Evolutionary conservation across 208 protist genomes (phyloP), one percentile per base, ranked within the genome.

Genomic region (Vickermania ingenoplastis): DNA sequence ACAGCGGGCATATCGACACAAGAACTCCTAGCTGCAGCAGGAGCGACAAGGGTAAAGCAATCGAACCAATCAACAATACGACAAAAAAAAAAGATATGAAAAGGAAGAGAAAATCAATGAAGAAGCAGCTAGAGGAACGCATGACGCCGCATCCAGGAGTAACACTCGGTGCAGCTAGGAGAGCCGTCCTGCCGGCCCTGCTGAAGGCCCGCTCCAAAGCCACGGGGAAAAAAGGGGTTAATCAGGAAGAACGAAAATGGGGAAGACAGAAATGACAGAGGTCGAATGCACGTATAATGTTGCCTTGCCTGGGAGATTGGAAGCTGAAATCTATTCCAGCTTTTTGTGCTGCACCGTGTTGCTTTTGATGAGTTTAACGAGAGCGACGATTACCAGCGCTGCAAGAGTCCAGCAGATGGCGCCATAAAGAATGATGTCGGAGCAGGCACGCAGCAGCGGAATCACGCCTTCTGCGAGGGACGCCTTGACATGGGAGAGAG

Each of bases 31-130:
- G 36, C 36, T 45, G 17, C 7, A 17, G 36, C 90, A 45, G 17
- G 36, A 45, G 36, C 36, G 17, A 7, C 36, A 45, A 45, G 17
- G 11, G 17, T 7, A 45, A 45, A n/a, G 17, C 7, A n/a, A 17
- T 45, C 36, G 36, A 17, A 45, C 7, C 36, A 45, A 7, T 7
- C 36, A 7, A 45, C 17, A 45, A 45, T n/a, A 45, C 17, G 36
- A 17, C 7, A 72, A 36, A 94, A 81, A 68, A 77, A 75, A 65
- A 83, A 79, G 83, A 90, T 90, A 29, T 5, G 21, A 13, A 13
- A 25, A 26, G 13, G 3, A 67, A 51, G 27, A 3, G 58, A 26
- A 41, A 61, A 65, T 21, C 27, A 31, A 27, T 2, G 28, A 59
- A 65, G 23, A 59, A 57, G 41, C 29, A 31, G 14, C 50, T 60